Base-by-base conservation (phyloP, 768 basidiomycete genomes). In the Krasilnikovozyma curviuscula region DNA sequence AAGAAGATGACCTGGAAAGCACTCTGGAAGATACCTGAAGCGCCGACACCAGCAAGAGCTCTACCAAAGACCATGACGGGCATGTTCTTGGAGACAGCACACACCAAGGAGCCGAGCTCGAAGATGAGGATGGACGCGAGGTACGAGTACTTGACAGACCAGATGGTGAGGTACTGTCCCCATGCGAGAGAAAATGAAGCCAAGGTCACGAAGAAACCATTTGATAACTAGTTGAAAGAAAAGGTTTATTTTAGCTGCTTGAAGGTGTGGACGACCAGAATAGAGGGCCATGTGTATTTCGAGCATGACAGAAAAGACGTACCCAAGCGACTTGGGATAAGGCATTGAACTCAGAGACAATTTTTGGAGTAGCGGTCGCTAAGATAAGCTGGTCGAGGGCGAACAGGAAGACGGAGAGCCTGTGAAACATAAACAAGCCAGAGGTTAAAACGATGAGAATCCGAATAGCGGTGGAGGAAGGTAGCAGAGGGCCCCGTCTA, bases 301-400 rank as follows among this genome's bases (percentile, higher is more conserved):
- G n/a, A n/a, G n/a, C n/a, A n/a, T n/a, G n/a, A n/a, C n/a, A n/a
- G n/a, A n/a, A n/a, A n/a, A n/a, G n/a, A n/a, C n/a, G n/a, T n/a
- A 63, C 45, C 61, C 62, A 63, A 12, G 61, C 50, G 2, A 63
- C 46, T 46, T 62, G 37, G 18, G 55, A 55, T 9, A 63, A 55
- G 1, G 57, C 55, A 40, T 57, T 50, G 57, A 64, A 64, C 33
- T 59, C 51, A 14, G 47, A 55, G 0, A 59, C 61, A 49, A 64
- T 64, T 30, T 56, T 57, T 3, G 61, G 63, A 18, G 61, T 64
- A 14, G 61, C 61, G 14, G 59, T 62, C 4, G 60, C 59, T 23
- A 69, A 57, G 54, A 70, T 69, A 3, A 68, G 61, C 48, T 65
- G 55, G 54, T 70, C 67, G 35, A 65, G 51, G 8, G 61, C 56